A percentile compares a stretch with the other conserved stretches of the same genome.
phyloP scores from a whole-genome alignment of 2,329 filamentous ascomycete genomes.

The Lojkania enalia region DNA sequence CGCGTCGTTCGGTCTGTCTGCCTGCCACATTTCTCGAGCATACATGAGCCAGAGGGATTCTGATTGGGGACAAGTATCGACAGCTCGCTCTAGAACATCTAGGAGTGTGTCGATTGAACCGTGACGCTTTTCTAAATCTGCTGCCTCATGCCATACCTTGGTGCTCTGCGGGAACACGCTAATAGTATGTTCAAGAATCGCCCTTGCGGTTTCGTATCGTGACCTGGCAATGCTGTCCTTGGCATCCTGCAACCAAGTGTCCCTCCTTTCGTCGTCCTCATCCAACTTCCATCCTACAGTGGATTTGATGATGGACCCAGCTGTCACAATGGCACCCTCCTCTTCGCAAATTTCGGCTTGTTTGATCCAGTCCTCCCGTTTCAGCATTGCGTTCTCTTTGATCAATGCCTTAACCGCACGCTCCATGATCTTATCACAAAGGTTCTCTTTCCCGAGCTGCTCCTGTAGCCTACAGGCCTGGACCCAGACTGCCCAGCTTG shows the following conservation, averaged over 20 bases:
- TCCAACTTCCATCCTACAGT: constrained; percentile 92
- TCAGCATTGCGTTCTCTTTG: constrained; percentile 93
- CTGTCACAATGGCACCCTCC: constrained; percentile 84
- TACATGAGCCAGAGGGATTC: constrained; percentile 96
- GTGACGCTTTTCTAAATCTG: constrained; percentile 88
- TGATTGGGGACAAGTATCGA: constrained; percentile 88
- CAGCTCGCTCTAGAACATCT: constrained; percentile 86
- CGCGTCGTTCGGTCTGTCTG: constrained; percentile 84
- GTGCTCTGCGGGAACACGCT: constrained; percentile 87
- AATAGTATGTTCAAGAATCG: constrained; percentile 89
- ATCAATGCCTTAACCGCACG: constrained; percentile 85
- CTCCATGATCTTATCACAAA: constrained; percentile 86
- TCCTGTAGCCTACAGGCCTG: constrained; percentile 86
- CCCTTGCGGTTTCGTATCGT: constrained; percentile 85
- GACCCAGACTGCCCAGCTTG: constrained; percentile 95
- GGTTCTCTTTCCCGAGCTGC: constrained; percentile 80
- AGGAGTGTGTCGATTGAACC: constrained; percentile 81
- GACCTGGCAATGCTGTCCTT: constrained; percentile 78
- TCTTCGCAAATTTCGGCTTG: constrained; percentile 95
- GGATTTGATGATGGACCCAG: constrained; percentile 85
- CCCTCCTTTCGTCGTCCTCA: constrained; percentile 94
- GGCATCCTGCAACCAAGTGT: constrained; percentile 94
- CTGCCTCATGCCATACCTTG: constrained; percentile 86
- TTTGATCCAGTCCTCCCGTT: constrained; percentile 94
- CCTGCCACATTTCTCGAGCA: constrained; percentile 91